Evolutionary conservation across 202 grass and related monocot species (phyloP).

Genomic region (Carex sylvatica): DNA sequence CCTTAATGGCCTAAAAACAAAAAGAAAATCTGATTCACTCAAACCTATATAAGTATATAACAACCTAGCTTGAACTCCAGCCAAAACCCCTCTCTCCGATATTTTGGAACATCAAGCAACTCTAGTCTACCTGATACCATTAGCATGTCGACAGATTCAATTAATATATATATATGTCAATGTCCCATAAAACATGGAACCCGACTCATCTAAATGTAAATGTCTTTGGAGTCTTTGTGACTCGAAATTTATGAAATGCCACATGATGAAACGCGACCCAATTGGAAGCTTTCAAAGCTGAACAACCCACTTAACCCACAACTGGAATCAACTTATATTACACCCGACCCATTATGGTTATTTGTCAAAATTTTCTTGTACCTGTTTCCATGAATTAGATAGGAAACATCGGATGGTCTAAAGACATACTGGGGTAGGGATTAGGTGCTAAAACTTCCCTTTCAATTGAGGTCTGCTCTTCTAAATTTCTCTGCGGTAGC

Average conservation of each 20-base stretch:
- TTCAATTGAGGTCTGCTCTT: slow-evolving; percentile 28
- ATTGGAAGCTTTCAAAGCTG: background rate
- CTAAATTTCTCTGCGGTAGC: slow-evolving; percentile 37
- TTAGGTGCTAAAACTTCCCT: slow-evolving; percentile 36
- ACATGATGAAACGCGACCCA: background rate
- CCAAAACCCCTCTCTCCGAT: too few species aligned
- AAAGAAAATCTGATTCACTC: too few species aligned
- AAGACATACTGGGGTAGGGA: slow-evolving; percentile 29
- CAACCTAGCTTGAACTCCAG: background rate
- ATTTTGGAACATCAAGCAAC: too few species aligned
- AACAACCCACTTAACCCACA: background rate
- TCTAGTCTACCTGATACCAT: too few species aligned
- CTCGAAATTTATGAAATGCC: too few species aligned
- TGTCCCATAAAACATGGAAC: too few species aligned
- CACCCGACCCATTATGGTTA: background rate
- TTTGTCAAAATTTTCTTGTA: background rate
- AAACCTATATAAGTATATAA: too few species aligned
- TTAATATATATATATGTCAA: too few species aligned
- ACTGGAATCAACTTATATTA: background rate
- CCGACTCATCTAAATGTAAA: too few species aligned
- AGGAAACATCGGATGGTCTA: slow-evolving; percentile 11
- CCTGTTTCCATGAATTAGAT: slow-evolving; percentile 3
- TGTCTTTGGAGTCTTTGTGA: too few species aligned
- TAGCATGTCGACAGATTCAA: too few species aligned
- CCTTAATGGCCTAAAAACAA: too few species aligned